Evolutionary conservation across 2,329 filamentous ascomycete species (phyloP), one percentile per base, ranked within the genome.

Genomic region (Talaromyces verruculosus): DNA sequence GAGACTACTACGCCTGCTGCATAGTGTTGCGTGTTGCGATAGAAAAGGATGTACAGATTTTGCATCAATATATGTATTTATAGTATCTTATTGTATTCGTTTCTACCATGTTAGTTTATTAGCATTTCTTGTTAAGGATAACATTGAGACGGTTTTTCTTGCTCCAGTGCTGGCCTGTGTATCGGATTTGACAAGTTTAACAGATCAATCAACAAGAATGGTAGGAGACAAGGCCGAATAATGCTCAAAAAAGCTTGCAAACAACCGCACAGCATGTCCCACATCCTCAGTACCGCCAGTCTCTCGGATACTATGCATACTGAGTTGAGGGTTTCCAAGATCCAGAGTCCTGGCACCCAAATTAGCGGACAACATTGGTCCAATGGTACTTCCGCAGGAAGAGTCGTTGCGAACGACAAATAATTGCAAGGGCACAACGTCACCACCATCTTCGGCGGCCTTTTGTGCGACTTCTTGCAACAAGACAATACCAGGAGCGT

Each of bases 381-480:
- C 95, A 74, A 99, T 99, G 41, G 95, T 99, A 81, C 91, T 94
- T 65, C 95, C 95, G 78, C 95, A 99, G 62, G 91, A 88, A 3
- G 91, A 95, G 77, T 99, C 95, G 79, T 99, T 99, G 74, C 93
- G 88, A 57, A 98, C 94, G 47, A 99, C 95, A 74, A 98, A 98
- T 45, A 98, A 83, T 82, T 99, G 95, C 63, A 99, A 85, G 15
- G 95, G 95, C 22, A 98, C 93, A 28, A 88, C 88, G 19, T 85
- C 87, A 39, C 84, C 81, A 57, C 85, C 87, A 57, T 81, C 76
- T 13, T 81, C 77, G 3, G 81, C 80, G 10, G 82, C 80, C 72
- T 87, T 88, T 37, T 84, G 82, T 1, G 95, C 95, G 49, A 90
- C 89, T 81, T 98, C 93, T 79, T 97, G 91, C 11, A 99, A 79